Base-by-base conservation (phyloP, 1,284 basidiomycete genomes). In the Ganoderma multipileum region DNA sequence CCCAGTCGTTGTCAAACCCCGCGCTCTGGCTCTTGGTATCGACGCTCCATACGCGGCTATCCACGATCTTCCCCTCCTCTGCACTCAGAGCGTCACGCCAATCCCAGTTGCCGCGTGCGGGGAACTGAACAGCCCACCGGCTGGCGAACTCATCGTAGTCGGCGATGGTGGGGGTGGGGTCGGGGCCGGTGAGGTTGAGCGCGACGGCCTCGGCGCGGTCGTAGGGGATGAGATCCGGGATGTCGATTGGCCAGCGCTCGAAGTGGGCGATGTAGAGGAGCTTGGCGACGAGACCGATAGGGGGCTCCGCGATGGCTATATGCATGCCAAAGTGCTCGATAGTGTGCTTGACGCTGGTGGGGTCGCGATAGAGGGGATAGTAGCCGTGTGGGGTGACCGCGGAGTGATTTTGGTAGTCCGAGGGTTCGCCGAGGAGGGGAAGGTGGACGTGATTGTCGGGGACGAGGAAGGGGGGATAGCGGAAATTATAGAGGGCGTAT, bases 101-200 rank as follows among this genome's bases (percentile, higher is more conserved):
- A 55, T 86, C 80, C 83, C 83, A 86, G 26, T 71, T 71, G 26
- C 74, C 82, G 50, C 63, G 68, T 0, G 71, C 67, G 2, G 78
- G 65, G 14, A 79, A 71, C 52, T 80, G 75, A 64, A 80, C 72
- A 76, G 78, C 72, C 73, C 77, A 72, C 76, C 79, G 76, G 3
- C 78, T 74, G 71, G 91, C 91, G 71, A 89, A 78, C 72, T 91
- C 89, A 8, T 78, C 73, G n/a, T 90, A 81, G 78, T 93, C 91
- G 36, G 84, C 88, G 63, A 85, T 84, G 0, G 89, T 91, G 0
- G 85, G n/a, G n/a, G n/a, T n/a, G n/a, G n/a, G n/a, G n/a, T n/a
- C n/a, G n/a, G n/a, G 84, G 0, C 82, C 79, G 1, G 82, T 39
- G 72, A 59, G 28, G 57, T 79, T 79, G 7, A 78, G 73, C 9